Base-by-base conservation (phyloP, 2,329 filamentous ascomycete species). In the Aureobasidium sp. region DNA sequence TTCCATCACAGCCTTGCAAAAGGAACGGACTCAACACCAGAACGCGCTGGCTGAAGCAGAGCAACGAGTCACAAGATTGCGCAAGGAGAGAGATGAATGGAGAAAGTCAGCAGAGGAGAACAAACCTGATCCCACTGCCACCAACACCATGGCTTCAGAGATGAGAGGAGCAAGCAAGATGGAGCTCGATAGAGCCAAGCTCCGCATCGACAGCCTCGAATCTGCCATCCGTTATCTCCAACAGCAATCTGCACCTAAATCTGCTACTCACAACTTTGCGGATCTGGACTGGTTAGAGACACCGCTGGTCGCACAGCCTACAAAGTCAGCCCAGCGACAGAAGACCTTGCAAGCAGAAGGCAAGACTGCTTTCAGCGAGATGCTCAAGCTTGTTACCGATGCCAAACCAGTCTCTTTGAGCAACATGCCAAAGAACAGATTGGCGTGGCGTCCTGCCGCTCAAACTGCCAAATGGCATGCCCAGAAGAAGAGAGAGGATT, bases 111-210 rank as follows among this genome's bases (percentile, higher is more conserved):
- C 88, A 74, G 77, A 79, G 3, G 86, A 89, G 69, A 80, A 85
- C 55, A 59, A 61, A 41, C 50, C 58, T 2, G 57, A 53, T 34
- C n/a, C 85, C 71, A 79, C 79, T 10, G 83, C 81, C 63, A 81
- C 78, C n/a, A 45, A 53, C 4, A 55, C 29, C 25, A 37, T 80
- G 82, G 59, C 78, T 77, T 15, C 52, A 8, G 59, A 52, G 76
- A 79, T 63, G 83, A 83, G 73, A 80, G 82, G 11, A 83, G 84
- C 27, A 81, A 86, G 69, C 85, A 89, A 69, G 82, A 84, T 30
- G 85, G 87, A 32, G 86, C 88, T 50, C 84, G 88, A 93, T 72
- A 86, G 91, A 75, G 87, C 91, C 66, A 78, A 79, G 10, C 82
- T 92, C 66, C 85, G 86, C 72, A 81, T 81, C 66, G 86, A 93